Evolutionary conservation across 768 basidiomycete genomes (phyloP).

Genomic region (Cubamyces sp.): DNA sequence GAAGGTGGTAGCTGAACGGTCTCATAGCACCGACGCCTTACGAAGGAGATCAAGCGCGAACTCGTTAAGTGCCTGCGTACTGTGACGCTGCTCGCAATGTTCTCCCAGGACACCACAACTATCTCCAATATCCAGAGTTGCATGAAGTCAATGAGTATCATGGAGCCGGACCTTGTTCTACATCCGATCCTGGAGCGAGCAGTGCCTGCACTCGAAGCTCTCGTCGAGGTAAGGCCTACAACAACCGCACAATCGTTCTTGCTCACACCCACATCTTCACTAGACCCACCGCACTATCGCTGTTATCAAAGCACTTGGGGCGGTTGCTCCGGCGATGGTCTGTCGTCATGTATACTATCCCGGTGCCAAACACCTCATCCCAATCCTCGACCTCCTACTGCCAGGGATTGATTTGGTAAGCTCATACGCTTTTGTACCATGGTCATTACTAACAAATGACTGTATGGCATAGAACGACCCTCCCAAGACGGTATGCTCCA

Average conservation of each 20-base stretch:
- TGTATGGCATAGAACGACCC: constrained; percentile 66
- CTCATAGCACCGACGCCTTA: constrained; percentile 71
- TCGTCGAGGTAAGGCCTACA: constrained; percentile 66
- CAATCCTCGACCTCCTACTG: constrained; percentile 78
- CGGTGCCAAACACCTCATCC: constrained; percentile 81
- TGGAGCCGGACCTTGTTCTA: constrained; percentile 87
- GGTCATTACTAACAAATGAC: background rate
- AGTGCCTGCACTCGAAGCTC: constrained; percentile 82
- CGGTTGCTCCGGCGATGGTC: constrained; percentile 80
- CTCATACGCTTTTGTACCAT: background rate
- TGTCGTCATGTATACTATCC: constrained; percentile 78
- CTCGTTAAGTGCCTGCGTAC: constrained; percentile 83
- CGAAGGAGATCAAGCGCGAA: constrained; percentile 77
- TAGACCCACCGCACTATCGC: constrained; percentile 86
- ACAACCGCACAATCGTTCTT: background rate
- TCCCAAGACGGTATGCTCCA: constrained; percentile 63
- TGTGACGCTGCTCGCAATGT: constrained; percentile 86
- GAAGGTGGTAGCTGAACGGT: constrained; percentile 4
- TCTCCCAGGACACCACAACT: constrained; percentile 78
- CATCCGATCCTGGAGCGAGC: constrained; percentile 83
- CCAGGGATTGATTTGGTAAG: constrained; percentile 86
- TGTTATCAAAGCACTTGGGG: constrained; percentile 83
- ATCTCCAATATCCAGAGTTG: constrained; percentile 78
- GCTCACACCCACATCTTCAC: background rate
- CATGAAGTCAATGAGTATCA: constrained; percentile 78